Evolutionary conservation across 2,329 filamentous ascomycete species (phyloP).

Genomic region (Fusarium mangiferae): DNA sequence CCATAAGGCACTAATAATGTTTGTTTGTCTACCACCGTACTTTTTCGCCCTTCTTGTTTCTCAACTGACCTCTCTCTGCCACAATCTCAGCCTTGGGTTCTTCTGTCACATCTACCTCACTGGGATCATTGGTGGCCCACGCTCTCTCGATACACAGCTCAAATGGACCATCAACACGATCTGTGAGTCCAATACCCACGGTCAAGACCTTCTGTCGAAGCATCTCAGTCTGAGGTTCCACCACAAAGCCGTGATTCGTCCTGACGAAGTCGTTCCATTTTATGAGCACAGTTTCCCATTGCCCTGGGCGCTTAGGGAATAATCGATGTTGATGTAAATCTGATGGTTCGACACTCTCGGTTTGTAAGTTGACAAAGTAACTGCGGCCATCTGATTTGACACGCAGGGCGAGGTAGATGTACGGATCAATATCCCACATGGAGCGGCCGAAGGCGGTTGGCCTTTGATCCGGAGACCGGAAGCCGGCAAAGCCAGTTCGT

Average conservation of each 20-base stretch:
- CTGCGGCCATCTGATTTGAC: constrained; percentile 90
- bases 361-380: constrained; percentile 96
- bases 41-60: constrained; percentile 51
- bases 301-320: constrained; percentile 79
- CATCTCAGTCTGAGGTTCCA: constrained; percentile 93
- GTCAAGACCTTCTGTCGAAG: constrained; percentile 86
- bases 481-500: constrained; percentile 88
- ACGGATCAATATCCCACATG: constrained; percentile 90
- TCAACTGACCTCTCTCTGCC: constrained; percentile 45
- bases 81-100: constrained; percentile 20
- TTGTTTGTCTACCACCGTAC: constrained; percentile 49
- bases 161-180: constrained; percentile 88
- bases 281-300: constrained; percentile 96
- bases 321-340: constrained; percentile 95
- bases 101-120: constrained; percentile 42
- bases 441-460: constrained; percentile 86
- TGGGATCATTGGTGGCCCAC: constrained; percentile 82
- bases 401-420: constrained; percentile 85
- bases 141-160: constrained; percentile 86
- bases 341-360: constrained; percentile 91
- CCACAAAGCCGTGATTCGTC: constrained; percentile 90
- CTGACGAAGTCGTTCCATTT: constrained; percentile 93
- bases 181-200: constrained; percentile 88
- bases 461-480: constrained; percentile 81
- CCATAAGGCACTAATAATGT: neutral